Evolutionary conservation across 2,329 filamentous ascomycete genomes (phyloP), one percentile per base, ranked within the genome.

Genomic region (Diaporthe humulicola): DNA sequence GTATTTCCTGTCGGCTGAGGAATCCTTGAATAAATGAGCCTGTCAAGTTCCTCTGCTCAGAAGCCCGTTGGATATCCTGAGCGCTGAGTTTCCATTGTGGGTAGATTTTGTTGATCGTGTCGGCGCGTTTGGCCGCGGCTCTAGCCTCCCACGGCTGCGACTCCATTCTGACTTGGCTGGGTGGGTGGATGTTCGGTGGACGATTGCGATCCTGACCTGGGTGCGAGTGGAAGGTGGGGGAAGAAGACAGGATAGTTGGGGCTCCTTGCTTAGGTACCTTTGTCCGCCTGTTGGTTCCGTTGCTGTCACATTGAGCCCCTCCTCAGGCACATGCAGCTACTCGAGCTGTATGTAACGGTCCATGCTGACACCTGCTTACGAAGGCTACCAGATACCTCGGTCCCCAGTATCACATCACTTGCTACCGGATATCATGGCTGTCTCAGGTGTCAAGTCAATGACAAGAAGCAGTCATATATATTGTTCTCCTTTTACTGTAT

Each of bases 381-480:
- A 42, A 42, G 45, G 45, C 10, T 50, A 50, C 45, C 45, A 50
- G 19, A 22, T 50, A 50, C n/a, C 22, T 22, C 45, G 19, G 19
- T 50, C 45, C 45, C 60, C 36, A 66, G 60, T 66, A 66, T 48
- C 28, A 38, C 25, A 66, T 60, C 19, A 30, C 38, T 52, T 22
- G n/a, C 48, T 25, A 25, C 48, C 8, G 8, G 48, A 52, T 8
- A 15, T 52, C 28, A 38, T 60, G 15, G 56, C 56, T 60, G 56
- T 30, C 28, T 45, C n/a, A 22, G 14, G 33, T 22, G 8, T 17
- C 3, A 19, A 45, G 36, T 9, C 36, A 64, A 17, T 42, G 7
- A 6, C 19, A 48, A 19, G 5, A 48, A 7, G 19, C 42, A 48
- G 7, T 48, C 15, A 22, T 22, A 7, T 7, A 19, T 19, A 48